A percentile compares a stretch with the other conserved stretches of the same genome.
phyloP scores from a whole-genome alignment of 192 early-diverging fungal genomes.

The Entomortierella parvispora region DNA sequence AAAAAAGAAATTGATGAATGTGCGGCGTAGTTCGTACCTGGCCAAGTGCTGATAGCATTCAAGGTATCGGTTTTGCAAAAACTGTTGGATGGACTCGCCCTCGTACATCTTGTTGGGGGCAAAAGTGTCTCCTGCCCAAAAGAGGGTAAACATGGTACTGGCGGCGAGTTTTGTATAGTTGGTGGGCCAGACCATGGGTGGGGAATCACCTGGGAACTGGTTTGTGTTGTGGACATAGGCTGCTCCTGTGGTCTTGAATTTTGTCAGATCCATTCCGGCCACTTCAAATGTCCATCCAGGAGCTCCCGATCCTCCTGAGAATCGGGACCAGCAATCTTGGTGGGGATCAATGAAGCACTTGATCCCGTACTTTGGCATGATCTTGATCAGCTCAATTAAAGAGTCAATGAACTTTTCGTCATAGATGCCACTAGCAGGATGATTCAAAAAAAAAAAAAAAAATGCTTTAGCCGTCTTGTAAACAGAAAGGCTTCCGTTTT shows the following conservation, averaged over 20 bases:
- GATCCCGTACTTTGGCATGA: constrained; percentile 78
- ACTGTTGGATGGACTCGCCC: constrained; percentile 71
- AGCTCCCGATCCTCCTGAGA: constrained; percentile 84
- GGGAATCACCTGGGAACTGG: constrained; percentile 53
- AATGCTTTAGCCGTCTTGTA: neutral
- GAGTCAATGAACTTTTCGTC: constrained; percentile 87
- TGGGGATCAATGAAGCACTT: constrained; percentile 91
- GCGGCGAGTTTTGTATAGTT: constrained; percentile 88
- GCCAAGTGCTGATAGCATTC: constrained; percentile 76
- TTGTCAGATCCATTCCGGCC: constrained; percentile 74
- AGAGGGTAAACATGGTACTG: constrained; percentile 87
- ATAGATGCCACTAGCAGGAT: constrained; percentile 68
- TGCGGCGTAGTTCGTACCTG: constrained; percentile 37
- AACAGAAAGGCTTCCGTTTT: too few species aligned
- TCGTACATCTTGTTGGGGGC: constrained; percentile 71
- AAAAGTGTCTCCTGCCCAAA: constrained; percentile 81
- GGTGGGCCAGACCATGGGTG: constrained; percentile 84
- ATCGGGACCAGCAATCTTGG: constrained; percentile 85
- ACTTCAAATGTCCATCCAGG: constrained; percentile 91
- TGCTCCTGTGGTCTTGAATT: constrained; percentile 81
- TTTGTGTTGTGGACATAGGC: constrained; percentile 81
- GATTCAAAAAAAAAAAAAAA: neutral
- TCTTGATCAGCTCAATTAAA: constrained; percentile 67
- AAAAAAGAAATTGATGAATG: neutral
- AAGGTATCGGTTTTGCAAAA: constrained; percentile 73